A percentile compares a stretch with the other conserved stretches of the same genome.
These are phyloP conservation scores for Gossypium australe DNA, from an alignment of 345 rosid genomes.

Conservation along the genomic window DNA sequence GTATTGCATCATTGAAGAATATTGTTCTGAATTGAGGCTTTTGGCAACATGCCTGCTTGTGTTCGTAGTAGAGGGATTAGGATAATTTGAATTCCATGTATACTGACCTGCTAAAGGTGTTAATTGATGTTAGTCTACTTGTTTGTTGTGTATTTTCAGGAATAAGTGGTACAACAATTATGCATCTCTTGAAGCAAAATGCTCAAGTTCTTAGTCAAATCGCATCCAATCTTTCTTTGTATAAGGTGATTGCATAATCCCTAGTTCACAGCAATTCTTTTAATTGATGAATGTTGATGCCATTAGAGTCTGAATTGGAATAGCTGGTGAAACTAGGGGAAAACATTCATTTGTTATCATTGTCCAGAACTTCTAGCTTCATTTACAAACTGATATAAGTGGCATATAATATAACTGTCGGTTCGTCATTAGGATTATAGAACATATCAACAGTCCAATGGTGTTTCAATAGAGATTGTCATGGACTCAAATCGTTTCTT, in stretches of 20 bases:
- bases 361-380: not conserved
- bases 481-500: not conserved
- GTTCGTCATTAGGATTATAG: not conserved
- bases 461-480: not conserved
- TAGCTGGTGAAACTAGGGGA: not conserved
- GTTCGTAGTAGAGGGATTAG: not conserved
- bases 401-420: not conserved
- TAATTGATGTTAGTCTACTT: conserved; percentile 8
- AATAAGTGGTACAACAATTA: conserved; percentile 44
- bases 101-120: not conserved
- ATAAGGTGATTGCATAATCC: conserved; percentile 46
- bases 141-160: conserved; percentile 43
- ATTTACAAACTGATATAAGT: not conserved
- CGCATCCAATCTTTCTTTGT: conserved; percentile 56
- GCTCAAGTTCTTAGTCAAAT: conserved; percentile 62
- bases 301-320: not conserved
- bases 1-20: not conserved
- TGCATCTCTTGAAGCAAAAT: conserved; percentile 74
- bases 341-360: not conserved
- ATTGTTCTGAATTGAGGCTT: not conserved
- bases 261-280: not conserved
- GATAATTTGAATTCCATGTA: not conserved
- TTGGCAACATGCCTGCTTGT: not conserved
- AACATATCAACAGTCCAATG: too few species aligned
- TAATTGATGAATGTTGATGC: not conserved